Evolutionary conservation across 2,329 filamentous ascomycete genomes (phyloP).

Genomic region (Ploettnerulaceae sp.): DNA sequence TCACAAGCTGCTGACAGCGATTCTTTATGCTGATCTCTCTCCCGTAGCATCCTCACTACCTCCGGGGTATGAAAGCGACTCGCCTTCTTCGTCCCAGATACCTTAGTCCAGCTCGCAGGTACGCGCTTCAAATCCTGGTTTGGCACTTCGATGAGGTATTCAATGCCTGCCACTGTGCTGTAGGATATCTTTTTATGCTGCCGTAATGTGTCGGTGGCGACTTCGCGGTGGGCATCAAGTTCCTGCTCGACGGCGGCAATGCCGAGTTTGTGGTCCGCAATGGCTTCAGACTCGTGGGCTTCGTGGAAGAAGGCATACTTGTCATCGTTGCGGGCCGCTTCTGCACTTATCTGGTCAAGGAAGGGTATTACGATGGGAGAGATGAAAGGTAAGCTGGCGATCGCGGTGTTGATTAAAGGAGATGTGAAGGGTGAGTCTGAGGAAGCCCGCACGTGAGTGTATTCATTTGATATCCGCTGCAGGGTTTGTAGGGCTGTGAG

Average conservation of each 20-base stretch:
- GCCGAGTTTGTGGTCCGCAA: conserved; percentile 81
- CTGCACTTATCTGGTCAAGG: conserved; percentile 78
- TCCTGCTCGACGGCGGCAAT: conserved; percentile 92
- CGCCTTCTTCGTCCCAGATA: conserved; percentile 88
- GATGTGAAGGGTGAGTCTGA: conserved; percentile 70
- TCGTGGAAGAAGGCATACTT: conserved; percentile 94
- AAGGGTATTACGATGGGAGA: conserved; percentile 66
- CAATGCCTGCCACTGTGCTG: conserved; percentile 80
- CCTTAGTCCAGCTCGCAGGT: conserved; percentile 90
- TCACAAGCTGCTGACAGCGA: conserved; percentile 89
- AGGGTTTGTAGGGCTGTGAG: conserved; percentile 79
- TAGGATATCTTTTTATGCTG: conserved; percentile 65
- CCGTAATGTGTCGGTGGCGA: conserved; percentile 62
- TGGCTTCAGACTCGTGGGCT: conserved; percentile 80
- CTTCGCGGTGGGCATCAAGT: conserved; percentile 68
- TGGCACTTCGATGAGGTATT: conserved; percentile 88
- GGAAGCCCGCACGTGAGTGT: conserved; percentile 58
- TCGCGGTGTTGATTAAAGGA: conserved; percentile 61
- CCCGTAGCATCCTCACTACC: conserved; percentile 73
- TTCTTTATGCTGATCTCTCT: conserved; percentile 93
- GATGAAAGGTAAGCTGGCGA: conserved; percentile 73
- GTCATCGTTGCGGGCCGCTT: conserved; percentile 80
- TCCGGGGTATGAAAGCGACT: conserved; percentile 94
- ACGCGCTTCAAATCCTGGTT: conserved; percentile 80
- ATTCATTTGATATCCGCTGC: conserved; percentile 75